Base-by-base conservation (phyloP, 2,329 filamentous ascomycete species). In the Colletotrichum phormii region DNA sequence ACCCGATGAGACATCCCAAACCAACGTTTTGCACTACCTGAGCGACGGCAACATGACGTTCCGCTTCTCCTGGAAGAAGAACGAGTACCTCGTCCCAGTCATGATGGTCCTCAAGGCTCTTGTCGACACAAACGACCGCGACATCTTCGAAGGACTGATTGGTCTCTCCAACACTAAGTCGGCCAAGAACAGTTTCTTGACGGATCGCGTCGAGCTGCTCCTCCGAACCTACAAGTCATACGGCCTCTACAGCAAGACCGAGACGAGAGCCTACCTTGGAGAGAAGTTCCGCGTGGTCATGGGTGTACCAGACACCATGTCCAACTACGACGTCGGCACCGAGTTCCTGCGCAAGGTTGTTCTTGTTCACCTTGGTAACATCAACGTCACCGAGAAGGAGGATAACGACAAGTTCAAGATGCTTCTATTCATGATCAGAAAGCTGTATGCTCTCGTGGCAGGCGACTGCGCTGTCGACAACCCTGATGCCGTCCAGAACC, bases 21-120 rank as follows among this genome's bases (percentile, higher is more conserved):
- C 96, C 49, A 99, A 98, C 79, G 95, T 97, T 42, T 88, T 99
- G 61, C 97, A 99, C 84, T 99, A 98, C 82, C 89, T 99, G 69
- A 95, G 89, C 78, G 97, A 99, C 81, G 97, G 97, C 75, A 98
- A 98, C 82, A 92, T 98, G 78, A 98, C 95, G 0, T 98, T 99
- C 84, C 90, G 97, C 69, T 99, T 99, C 83, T 98, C 96, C 7
- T 99, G 96, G 96, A 90, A 95, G 77, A 99, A 99, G 84, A 95
- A 95, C 77, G 97, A 99, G 83, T 99, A 95, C 79, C 90, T 99
- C n/a, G 90, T 99, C 2, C 97, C 97, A 1, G 94, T 95, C 74
- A 92, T 98, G 89, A 98, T 99, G 96, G 91, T 99, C 42, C 85
- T 99, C 75, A 99, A 98, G 85, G 96, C 97, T 1, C 86, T 99